These are phyloP conservation scores for Monosporascus ibericus DNA, from an alignment of 2,329 filamentous ascomycete genomes.

Conservation along the genomic window DNA sequence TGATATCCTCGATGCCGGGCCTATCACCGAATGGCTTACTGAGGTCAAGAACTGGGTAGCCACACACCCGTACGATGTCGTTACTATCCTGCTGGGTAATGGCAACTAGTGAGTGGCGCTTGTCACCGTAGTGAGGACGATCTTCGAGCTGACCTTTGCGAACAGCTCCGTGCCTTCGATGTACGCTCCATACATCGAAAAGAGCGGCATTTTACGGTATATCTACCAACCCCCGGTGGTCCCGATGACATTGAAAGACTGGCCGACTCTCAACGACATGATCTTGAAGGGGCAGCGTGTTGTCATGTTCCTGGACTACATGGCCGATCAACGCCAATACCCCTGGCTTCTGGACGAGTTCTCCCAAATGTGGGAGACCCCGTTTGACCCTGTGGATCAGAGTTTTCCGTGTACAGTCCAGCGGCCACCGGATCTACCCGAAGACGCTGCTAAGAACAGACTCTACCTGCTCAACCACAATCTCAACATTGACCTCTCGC, in stretches of 20 bases:
- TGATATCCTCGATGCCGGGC: conserved; percentile 73
- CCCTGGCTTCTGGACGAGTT: conserved; percentile 89
- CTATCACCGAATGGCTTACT: conserved; percentile 66
- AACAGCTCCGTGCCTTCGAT: conserved; percentile 45
- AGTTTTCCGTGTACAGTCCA: conserved; percentile 73
- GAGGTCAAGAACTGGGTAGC: conserved; percentile 68
- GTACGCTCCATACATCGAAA: conserved; percentile 63
- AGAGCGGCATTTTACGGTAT: conserved; percentile 65
- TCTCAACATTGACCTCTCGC: conserved; percentile 68
- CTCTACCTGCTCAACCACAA: conserved; percentile 90
- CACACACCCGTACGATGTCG: conserved; percentile 74
- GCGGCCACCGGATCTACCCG: conserved; percentile 62
- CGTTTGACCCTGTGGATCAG: conserved; percentile 63
- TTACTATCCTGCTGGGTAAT: conserved; percentile 83
- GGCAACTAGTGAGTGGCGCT: conserved; percentile 51
- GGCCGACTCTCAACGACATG: conserved; percentile 77
- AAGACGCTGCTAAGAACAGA: conserved; percentile 48
- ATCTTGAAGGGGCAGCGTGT: conserved; percentile 66
- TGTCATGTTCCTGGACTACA: conserved; percentile 79
- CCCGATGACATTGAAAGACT: conserved; percentile 67
- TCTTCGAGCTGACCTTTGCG: not conserved
- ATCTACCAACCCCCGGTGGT: conserved; percentile 66
- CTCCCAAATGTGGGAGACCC: conserved; percentile 83
- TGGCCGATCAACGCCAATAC: conserved; percentile 69
- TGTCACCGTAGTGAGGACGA: not conserved